phyloP scores from a whole-genome alignment of 2,329 filamentous ascomycete genomes.

The Ascochyta clinopodiicola region DNA sequence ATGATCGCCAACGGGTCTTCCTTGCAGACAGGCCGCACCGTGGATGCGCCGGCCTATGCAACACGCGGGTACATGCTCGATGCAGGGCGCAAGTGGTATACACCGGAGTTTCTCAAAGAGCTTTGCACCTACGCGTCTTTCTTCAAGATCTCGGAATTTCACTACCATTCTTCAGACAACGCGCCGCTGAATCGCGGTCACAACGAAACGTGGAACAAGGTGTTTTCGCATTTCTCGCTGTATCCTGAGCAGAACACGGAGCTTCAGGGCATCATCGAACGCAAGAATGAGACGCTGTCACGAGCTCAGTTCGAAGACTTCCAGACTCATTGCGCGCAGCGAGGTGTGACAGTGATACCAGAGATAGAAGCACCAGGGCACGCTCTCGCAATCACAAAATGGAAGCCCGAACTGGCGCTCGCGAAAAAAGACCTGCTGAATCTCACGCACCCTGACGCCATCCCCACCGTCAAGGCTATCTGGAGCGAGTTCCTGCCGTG shows the following conservation, averaged over 20 bases:
- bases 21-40: conserved; percentile 35
- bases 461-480: conserved; percentile 46
- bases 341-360: conserved; percentile 47
- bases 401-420: conserved; percentile 49
- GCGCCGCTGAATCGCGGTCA: conserved; percentile 56
- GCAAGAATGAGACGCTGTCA: conserved; percentile 46
- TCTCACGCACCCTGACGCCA: conserved; percentile 44
- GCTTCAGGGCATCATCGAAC: conserved; percentile 42
- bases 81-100: conserved; percentile 55
- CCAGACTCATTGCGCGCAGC: conserved; percentile 42
- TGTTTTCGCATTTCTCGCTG: conserved; percentile 56
- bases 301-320: conserved; percentile 46
- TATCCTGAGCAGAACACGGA: conserved; percentile 45
- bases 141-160: conserved; percentile 59
- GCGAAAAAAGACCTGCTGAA: conserved; percentile 47
- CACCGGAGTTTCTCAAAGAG: conserved; percentile 51
- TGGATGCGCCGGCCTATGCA: conserved; percentile 54
- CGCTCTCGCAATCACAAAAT: conserved; percentile 47
- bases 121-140: conserved; percentile 55
- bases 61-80: conserved; percentile 56
- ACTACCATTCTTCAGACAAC: conserved; percentile 59
- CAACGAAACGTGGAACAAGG: conserved; percentile 55
- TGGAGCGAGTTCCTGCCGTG: conserved; percentile 49
- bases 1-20: conserved; percentile 44
- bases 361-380: conserved; percentile 50